A percentile compares a stretch with the other conserved stretches of the same genome.
Evolutionary conservation across 1,139 yeast genomes (phyloP).

Genomic region (Debaryomycetaceae sp.): DNA sequence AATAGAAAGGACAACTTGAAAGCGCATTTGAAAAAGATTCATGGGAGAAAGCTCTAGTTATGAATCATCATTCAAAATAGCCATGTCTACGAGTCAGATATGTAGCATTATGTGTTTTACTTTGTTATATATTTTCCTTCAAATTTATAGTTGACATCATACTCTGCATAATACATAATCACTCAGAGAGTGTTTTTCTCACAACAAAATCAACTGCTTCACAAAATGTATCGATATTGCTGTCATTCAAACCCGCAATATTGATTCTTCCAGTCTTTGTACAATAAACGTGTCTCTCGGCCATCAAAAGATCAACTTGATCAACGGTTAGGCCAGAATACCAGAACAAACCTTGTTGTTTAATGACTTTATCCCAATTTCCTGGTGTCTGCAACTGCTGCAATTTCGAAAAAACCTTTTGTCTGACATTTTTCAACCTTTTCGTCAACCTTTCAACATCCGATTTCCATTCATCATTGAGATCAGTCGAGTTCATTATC

Average conservation of each 20-base stretch:
- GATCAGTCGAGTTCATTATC: constrained; percentile 21
- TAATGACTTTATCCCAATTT: constrained; percentile 34
- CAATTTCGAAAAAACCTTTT: constrained; percentile 23
- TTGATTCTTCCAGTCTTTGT: constrained; percentile 40
- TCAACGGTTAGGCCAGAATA: constrained; percentile 34
- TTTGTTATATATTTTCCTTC: neutral
- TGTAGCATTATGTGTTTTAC: too few relatives aligned
- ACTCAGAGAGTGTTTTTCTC: constrained; percentile 20
- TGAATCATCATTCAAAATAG: neutral
- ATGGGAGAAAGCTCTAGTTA: constrained; percentile 19
- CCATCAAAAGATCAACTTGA: constrained; percentile 29
- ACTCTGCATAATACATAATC: neutral
- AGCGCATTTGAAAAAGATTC: constrained; percentile 68
- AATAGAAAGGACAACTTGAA: constrained; percentile 66
- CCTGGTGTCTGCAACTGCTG: constrained; percentile 38
- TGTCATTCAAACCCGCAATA: constrained; percentile 40
- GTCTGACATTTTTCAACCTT: constrained; percentile 30
- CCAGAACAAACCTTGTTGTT: constrained; percentile 45
- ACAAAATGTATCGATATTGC: constrained; percentile 35
- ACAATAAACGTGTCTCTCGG: constrained; percentile 35
- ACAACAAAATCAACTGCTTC: constrained; percentile 36
- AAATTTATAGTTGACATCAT: neutral
- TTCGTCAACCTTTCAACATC: constrained; percentile 28
- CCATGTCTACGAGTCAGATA: too few relatives aligned
- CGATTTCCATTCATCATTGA: constrained; percentile 29